Percentiles rank a stretch among this genome's conserved stretches.
Conservation (phyloP, 2,329 filamentous ascomycete genomes). For the Thelonectria rubi region DNA sequence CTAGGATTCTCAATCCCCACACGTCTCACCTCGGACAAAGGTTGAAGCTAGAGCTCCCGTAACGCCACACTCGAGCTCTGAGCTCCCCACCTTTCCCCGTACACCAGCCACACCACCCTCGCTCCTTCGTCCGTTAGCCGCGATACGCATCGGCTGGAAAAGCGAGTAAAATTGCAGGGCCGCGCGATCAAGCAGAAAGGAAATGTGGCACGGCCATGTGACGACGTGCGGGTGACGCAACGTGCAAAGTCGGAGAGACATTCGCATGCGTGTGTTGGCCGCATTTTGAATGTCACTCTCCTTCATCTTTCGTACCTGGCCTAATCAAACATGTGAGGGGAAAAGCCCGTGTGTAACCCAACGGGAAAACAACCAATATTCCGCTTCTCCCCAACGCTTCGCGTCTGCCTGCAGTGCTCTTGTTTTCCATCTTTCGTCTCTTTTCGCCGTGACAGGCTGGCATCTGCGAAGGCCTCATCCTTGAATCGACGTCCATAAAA, state of each 20-base stretch:
- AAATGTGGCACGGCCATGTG: background rate
- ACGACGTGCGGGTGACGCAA: background rate
- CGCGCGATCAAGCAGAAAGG: background rate
- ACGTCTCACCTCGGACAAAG: background rate
- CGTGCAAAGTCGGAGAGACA: background rate
- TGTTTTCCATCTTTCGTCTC: background rate
- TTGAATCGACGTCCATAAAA: background rate
- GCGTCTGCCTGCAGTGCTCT: background rate
- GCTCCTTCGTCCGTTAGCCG: slow-evolving; percentile 12
- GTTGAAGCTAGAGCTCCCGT: slow-evolving; percentile 17
- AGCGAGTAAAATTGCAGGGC: background rate
- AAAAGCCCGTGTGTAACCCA: slow-evolving; percentile 11
- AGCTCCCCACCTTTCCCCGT: background rate
- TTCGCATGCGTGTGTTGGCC: background rate
- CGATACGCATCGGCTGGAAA: slow-evolving; percentile 8
- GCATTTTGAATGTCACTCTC: background rate
- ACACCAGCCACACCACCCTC: slow-evolving; percentile 12
- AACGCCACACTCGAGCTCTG: slow-evolving; percentile 24
- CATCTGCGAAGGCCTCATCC: background rate
- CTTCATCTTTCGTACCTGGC: no score
- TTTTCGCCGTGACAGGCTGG: background rate
- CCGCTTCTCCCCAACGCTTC: background rate
- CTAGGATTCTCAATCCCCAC: background rate
- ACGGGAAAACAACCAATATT: background rate
- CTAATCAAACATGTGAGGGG: no score